Evolutionary conservation across 306 rosid genomes (phyloP).

Genomic region (Vigna angularis): DNA sequence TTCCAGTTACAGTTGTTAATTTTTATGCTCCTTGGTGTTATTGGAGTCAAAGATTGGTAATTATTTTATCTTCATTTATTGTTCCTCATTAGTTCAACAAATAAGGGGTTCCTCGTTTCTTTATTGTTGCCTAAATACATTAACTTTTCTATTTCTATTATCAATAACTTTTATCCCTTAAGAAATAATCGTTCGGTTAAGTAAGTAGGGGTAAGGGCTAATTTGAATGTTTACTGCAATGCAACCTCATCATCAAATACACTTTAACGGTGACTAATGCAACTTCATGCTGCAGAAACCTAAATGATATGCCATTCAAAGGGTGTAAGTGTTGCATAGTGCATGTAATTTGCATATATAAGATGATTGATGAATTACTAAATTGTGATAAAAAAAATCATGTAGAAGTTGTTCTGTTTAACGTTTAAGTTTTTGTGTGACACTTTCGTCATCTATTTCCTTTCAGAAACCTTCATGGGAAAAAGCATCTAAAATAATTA

Average conservation of each 20-base stretch:
- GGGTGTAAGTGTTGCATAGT: slow-evolving; percentile 2
- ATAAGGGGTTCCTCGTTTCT: slow-evolving; percentile 26
- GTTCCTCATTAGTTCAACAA: slow-evolving; percentile 12
- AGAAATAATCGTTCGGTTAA: not conserved
- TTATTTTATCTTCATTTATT: slow-evolving; percentile 38
- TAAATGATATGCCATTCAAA: slow-evolving; percentile 20
- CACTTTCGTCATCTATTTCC: slow-evolving; percentile 39
- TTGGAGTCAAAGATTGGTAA: slow-evolving; percentile 99
- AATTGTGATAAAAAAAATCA: slow-evolving; percentile 8
- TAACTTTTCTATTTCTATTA: slow-evolving; percentile 20
- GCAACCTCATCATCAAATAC: slow-evolving; percentile 28
- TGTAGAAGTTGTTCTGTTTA: slow-evolving; percentile 36
- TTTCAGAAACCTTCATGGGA: slow-evolving; percentile 98
- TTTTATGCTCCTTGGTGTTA: slow-evolving; percentile 99
- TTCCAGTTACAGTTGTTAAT: slow-evolving; percentile 75
- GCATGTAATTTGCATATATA: slow-evolving; percentile 9
- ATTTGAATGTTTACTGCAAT: slow-evolving; percentile 24
- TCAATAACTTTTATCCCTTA: slow-evolving; percentile 32
- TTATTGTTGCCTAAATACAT: slow-evolving; percentile 30
- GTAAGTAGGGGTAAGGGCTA: slow-evolving; percentile 11
- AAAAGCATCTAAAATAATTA: slow-evolving; percentile 80
- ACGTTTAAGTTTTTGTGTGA: slow-evolving; percentile 34
- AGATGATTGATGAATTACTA: slow-evolving; percentile 31
- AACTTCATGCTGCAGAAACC: slow-evolving; percentile 13
- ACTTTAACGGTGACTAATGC: slow-evolving; percentile 12